Conservation (phyloP, 192 early-diverging fungal genomes). For the Chytriomyces confervae region DNA sequence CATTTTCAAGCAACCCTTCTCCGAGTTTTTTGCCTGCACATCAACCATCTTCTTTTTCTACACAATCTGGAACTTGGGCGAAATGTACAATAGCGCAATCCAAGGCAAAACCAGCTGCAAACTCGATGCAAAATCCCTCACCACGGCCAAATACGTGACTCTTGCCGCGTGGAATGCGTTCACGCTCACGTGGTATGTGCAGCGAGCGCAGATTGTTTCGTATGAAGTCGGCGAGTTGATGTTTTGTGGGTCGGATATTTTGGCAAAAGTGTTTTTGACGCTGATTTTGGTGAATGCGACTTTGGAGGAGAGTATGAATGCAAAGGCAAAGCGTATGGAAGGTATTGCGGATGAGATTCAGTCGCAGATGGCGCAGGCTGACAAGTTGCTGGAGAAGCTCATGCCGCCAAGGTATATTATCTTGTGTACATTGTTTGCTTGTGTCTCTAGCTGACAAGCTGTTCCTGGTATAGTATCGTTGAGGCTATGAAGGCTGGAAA, state of each 20-base stretch:
- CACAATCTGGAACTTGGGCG: constrained; percentile 26
- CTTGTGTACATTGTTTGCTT: background rate
- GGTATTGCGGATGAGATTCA: constrained; percentile 36
- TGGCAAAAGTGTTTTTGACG: constrained; percentile 46
- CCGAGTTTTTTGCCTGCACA: constrained; percentile 13
- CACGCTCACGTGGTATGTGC: constrained; percentile 2
- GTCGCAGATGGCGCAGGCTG: constrained; percentile 26
- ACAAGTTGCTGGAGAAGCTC: constrained; percentile 27
- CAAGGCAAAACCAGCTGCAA: constrained; percentile 32
- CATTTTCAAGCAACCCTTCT: constrained; percentile 33
- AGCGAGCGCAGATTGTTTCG: background rate
- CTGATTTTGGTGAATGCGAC: constrained; percentile 46
- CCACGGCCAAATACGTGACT: background rate
- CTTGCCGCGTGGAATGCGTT: background rate
- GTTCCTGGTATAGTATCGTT: constrained; percentile 14
- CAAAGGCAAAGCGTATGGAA: constrained; percentile 27
- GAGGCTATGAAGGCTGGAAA: constrained; percentile 49
- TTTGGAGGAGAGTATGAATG: constrained; percentile 42
- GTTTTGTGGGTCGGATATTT: constrained; percentile 34
- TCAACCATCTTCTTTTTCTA: constrained; percentile 8
- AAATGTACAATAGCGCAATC: constrained; percentile 31
- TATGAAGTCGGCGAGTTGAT: constrained; percentile 28
- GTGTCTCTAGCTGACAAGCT: background rate
- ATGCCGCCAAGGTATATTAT: constrained; percentile 3
- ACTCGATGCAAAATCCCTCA: constrained; percentile 14